Evolutionary conservation across 345 rosid species (phyloP), one percentile per base, ranked within the genome.

Genomic region (Gynandropsis gynandra): DNA sequence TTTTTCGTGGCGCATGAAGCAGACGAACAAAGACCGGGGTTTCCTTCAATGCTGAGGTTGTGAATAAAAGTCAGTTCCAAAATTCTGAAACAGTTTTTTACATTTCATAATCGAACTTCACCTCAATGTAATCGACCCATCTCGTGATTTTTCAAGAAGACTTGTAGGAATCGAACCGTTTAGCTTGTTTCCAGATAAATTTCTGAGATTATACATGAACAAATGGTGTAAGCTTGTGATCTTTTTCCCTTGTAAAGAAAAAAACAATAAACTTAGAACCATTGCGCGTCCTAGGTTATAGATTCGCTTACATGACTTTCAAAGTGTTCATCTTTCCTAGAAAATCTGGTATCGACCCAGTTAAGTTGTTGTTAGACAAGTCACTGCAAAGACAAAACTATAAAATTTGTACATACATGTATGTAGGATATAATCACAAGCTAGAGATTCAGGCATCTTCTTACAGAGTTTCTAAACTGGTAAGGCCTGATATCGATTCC

Each of bases 361-460:
- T 65, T 42, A 81, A 65, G 54, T 36, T 49, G 59, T 78, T 81
- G 72, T 76, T 69, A 3, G 88, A 81, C 60, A 78, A 70, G 67
- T 80, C 83, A 52, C 81, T 78, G 55, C 47, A 5, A 61, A 38
- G 18, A 0, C 59, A 42, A 52, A 12, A 5, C 15, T 3, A 24
- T 21, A 54, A 16, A 17, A 1, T 18, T 15, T 17, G 35, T 56
- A 14, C 42, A 57, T 41, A 37, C 27, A 47, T 9, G 40, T 13
- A 11, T 5, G 8, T 37, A 16, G 8, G 9, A 41, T n/a, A 10
- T 5, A 15, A 17, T 56, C 33, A 31, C 37, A 40, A 33, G 21
- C 14, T 13, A 16, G 40, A 14, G 13, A 27, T 10, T 38, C 50
- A 21, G 43, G 59, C 32, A 56, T 44, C 7, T 43, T 60, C 82